Evolutionary conservation across 2,329 filamentous ascomycete genomes (phyloP), one percentile per base, ranked within the genome.

Genomic region (Colletotrichum sublineola): DNA sequence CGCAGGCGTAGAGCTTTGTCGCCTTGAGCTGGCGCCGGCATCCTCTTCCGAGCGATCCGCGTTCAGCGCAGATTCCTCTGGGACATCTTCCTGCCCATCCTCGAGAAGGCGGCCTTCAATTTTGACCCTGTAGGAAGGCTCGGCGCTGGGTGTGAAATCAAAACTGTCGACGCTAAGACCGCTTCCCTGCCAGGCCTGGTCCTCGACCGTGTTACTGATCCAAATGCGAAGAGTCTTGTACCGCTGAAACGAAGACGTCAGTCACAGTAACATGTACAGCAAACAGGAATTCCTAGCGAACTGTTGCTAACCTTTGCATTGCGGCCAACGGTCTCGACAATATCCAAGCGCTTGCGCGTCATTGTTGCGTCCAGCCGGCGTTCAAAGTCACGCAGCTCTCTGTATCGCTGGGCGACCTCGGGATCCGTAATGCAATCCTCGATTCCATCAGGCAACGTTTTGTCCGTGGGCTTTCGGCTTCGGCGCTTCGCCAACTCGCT

Each of bases 151-250:
- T 65, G 91, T 91, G 78, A 97, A 95, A 79, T 97, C 95, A 75
- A 96, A 96, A 46, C 89, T 90, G 79, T 96, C 92, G 14, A 92
- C 88, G 73, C 92, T 91, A 73, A 92, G 85, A 52, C 86, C 86
- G 76, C 87, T 89, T 50, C 87, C 88, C 83, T 99, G 96, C 96
- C 96, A 98, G 42, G 93, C 92, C 83, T 99, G 96, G 79, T 96
- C 94, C 81, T 98, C 94, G 44, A 92, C 94, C 1, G 95, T 97
- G 82, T 99, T 99, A 78, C 91, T 95, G 78, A 99, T 92, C 95
- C 95, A 98, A 75, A 99, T 89, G 74, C 96, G 93, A 82, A 99
- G 86, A 3, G 94, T 97, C 79, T 92, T 93, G 81, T 92, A 93
- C 76, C 93, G 90, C 89, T 94, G 68, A 68, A 57, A 15, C 29